Conservation (phyloP, 768 basidiomycete genomes). For the Leccinum pellstonianum region DNA sequence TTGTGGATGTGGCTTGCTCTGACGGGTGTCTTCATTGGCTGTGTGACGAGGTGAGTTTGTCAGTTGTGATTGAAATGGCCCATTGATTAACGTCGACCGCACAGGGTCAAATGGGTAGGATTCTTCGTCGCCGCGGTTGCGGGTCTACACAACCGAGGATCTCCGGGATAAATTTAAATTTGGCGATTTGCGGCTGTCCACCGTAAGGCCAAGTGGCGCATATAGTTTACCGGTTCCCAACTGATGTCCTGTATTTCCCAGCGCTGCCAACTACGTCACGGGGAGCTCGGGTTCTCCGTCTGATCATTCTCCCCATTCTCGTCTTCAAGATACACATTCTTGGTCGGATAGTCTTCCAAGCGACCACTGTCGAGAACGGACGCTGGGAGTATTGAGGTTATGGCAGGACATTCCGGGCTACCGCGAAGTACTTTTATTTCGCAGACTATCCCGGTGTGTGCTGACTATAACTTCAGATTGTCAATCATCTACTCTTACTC, state of each 20-base stretch:
- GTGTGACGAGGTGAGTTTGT: slow-evolving; percentile 74
- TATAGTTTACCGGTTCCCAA: slow-evolving; percentile 4
- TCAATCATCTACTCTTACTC: slow-evolving; percentile 69
- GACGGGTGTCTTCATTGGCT: slow-evolving; percentile 93
- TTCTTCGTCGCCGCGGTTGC: slow-evolving; percentile 94
- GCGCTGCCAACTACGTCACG: slow-evolving; percentile 87
- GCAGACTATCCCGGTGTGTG: slow-evolving; percentile 8
- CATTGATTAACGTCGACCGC: background rate
- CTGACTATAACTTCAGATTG: slow-evolving; percentile 44
- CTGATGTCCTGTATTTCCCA: slow-evolving; percentile 32
- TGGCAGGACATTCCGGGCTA: slow-evolving; percentile 58
- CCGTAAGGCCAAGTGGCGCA: slow-evolving; percentile 51
- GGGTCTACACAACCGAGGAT: slow-evolving; percentile 91
- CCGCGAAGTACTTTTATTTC: slow-evolving; percentile 52
- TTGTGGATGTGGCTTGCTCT: slow-evolving; percentile 98
- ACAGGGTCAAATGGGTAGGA: slow-evolving; percentile 93
- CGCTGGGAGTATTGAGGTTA: slow-evolving; percentile 43
- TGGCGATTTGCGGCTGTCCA: slow-evolving; percentile 88
- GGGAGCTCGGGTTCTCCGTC: slow-evolving; percentile 78
- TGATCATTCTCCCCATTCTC: slow-evolving; percentile 86
- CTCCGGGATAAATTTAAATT: slow-evolving; percentile 88
- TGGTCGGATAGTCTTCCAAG: slow-evolving; percentile 82
- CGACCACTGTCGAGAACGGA: slow-evolving; percentile 59
- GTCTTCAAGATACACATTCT: slow-evolving; percentile 98
- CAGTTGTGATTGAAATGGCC: background rate